Conservation (phyloP, 148 eudicot genomes). For the Persicaria maculosa region DNA sequence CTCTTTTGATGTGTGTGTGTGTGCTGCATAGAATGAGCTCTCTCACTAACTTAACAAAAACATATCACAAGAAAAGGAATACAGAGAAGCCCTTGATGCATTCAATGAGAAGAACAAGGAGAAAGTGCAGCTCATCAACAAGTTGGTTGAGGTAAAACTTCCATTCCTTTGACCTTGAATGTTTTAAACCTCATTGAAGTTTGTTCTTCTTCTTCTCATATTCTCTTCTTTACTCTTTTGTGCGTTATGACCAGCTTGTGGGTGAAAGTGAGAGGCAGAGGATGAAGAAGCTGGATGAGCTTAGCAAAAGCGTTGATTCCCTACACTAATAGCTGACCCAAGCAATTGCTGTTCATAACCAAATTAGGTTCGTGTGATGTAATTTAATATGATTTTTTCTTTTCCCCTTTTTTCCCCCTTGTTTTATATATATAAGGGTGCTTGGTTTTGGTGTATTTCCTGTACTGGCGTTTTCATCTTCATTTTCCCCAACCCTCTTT, state of each 20-base stretch:
- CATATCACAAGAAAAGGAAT: constrained; percentile 44
- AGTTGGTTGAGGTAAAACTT: constrained; percentile 49
- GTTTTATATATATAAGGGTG: constrained; percentile 8
- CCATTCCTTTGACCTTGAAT: not conserved
- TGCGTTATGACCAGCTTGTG: constrained; percentile 33
- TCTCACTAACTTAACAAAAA: not conserved
- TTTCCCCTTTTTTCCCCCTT: constrained; percentile 8
- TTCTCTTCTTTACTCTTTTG: not conserved
- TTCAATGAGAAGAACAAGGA: constrained; percentile 58
- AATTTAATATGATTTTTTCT: constrained; percentile 5
- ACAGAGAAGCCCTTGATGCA: constrained; percentile 54
- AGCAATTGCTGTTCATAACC: constrained; percentile 12
- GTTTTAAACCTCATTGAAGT: not conserved
- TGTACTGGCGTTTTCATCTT: not conserved
- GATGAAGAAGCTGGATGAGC: constrained; percentile 59
- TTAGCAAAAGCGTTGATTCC: constrained; percentile 51
- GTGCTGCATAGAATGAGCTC: not conserved
- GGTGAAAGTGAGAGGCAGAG: constrained; percentile 53
- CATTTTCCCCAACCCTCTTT: not conserved
- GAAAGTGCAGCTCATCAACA: constrained; percentile 44
- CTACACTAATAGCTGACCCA: constrained; percentile 15
- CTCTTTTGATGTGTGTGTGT: not conserved
- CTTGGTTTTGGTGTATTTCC: constrained; percentile 7
- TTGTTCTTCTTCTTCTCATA: not conserved
- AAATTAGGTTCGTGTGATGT: constrained; percentile 11